A percentile compares a stretch with the other conserved stretches of the same genome.
These are phyloP conservation scores for Micromonas pusilla DNA, from an alignment of 139 green algal genomes.

Conservation along the genomic window DNA sequence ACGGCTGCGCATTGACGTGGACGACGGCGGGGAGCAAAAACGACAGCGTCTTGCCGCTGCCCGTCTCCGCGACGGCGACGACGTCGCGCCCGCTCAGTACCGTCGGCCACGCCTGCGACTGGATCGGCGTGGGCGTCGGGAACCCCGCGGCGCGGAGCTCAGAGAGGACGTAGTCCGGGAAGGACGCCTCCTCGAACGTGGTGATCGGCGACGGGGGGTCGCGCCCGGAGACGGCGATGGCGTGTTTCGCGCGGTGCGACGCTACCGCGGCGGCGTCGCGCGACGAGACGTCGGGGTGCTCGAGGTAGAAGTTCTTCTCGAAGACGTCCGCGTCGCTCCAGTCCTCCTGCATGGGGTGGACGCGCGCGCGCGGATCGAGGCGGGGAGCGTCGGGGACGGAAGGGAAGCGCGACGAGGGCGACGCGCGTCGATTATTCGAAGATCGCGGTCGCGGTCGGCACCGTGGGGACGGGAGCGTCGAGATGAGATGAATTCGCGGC, in stretches of 20 bases:
- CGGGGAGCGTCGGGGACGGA: too few relatives aligned
- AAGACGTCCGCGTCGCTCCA: background rate
- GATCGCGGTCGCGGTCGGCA: too few relatives aligned
- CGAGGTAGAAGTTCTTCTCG: constrained; percentile 17
- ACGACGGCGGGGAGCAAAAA: constrained; percentile 66
- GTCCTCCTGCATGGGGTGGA: background rate
- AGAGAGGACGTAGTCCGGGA: constrained; percentile 60
- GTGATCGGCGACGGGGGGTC: constrained; percentile 47
- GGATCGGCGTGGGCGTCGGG: constrained; percentile 66
- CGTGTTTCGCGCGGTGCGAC: too few relatives aligned
- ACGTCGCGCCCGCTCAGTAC: constrained; percentile 62
- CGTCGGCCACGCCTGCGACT: constrained; percentile 74
- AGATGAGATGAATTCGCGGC: too few relatives aligned
- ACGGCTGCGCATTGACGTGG: constrained; percentile 32
- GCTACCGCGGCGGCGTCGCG: too few relatives aligned
- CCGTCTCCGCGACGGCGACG: constrained; percentile 80
- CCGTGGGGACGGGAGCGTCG: too few relatives aligned
- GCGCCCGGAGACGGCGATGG: background rate
- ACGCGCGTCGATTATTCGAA: too few relatives aligned
- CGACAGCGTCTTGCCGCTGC: constrained; percentile 72
- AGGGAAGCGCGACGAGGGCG: too few relatives aligned
- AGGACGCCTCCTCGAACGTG: constrained; percentile 64
- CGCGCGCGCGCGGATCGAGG: too few relatives aligned
- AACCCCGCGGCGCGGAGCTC: constrained; percentile 68
- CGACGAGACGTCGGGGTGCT: background rate